A percentile compares a stretch with the other conserved stretches of the same genome.
phyloP scores from a whole-genome alignment of 257 asterid genomes.

The Osmanthus fragrans region DNA sequence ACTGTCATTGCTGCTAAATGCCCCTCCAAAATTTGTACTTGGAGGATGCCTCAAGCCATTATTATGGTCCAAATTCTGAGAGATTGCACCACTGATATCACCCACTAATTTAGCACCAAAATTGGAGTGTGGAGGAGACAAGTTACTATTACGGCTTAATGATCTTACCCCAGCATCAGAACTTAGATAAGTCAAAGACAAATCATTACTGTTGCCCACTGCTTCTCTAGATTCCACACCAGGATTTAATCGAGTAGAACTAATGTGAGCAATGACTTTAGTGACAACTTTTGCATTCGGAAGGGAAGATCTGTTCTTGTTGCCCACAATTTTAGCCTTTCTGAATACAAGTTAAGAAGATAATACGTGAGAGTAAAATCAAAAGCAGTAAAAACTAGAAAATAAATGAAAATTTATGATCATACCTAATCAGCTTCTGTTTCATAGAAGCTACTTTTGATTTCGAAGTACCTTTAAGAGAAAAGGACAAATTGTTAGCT shows the following conservation, averaged over 20 bases:
- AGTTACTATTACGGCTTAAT: conserved; percentile 22
- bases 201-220: conserved; percentile 36
- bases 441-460: conserved; percentile 45
- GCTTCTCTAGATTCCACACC: conserved; percentile 31
- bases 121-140: conserved; percentile 36
- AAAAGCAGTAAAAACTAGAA: conserved; percentile 14
- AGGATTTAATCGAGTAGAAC: conserved; percentile 16
- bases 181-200: conserved; percentile 23
- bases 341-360: conserved; percentile 41
- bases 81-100: conserved; percentile 32
- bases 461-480: conserved; percentile 48
- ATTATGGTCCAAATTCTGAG: conserved; percentile 31
- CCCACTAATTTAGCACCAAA: conserved; percentile 27
- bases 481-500: conserved; percentile 24
- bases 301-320: conserved; percentile 37
- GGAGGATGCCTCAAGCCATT: conserved; percentile 22
- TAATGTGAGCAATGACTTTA: conserved; percentile 28
- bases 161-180: conserved; percentile 29
- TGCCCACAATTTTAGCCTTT: conserved; percentile 73
- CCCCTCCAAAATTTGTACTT: conserved; percentile 35
- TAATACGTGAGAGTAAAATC: conserved; percentile 9
- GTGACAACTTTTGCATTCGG: conserved; percentile 36
- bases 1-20: conserved; percentile 30
- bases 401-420: conserved; percentile 8
- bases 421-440: conserved; percentile 62